Base-by-base conservation (phyloP, 768 basidiomycete species). In the Leccinum variicolor region DNA sequence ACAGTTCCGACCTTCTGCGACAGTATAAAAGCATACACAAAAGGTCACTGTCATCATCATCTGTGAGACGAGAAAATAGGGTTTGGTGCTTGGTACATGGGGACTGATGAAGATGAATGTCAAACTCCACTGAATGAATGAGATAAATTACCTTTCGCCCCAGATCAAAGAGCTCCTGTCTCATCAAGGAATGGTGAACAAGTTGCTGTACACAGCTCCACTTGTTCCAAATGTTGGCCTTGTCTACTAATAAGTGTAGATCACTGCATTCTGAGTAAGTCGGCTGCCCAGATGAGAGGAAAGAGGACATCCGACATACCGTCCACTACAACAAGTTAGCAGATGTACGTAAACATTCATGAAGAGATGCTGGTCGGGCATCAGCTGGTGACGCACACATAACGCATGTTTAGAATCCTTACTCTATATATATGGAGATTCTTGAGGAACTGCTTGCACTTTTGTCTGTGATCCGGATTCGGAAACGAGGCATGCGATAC, bases 291-390 rank as follows among this genome's bases (percentile, higher is more conserved):
- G 10, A 41, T 41, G 19, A 19, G 36, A 41, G 13, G 17, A 6
- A 41, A 50, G 31, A 15, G 7, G 15, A 49, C 15, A 15, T 36
- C 6, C 34, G 15, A 36, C 51, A 39, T 7, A 60, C 69, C 53
- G 13, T 50, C 54, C 6, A 19, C 14, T 6, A 46, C 56, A 61
- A 52, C 69, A 73, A 13, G 13, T 47, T n/a, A 43, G 41, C 25
- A 69, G 7, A 52, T 73, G 69, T 17, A 61, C 43, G 47, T 62
- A 73, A 3, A 59, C 60, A 34, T 73, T 50, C 57, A 64, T 51
- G 21, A 69, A 67, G 28, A 73, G 55, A 53, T 62, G n/a, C 69
- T 71, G 47, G 51, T 34, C 15, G 36, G 10, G 15, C 7, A 52
- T 70, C 51, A 66, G 55, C 29, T 23, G n/a, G 15, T 41, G 39